Conservation (phyloP, 768 basidiomycete genomes). For the Tylopilus felleus region DNA sequence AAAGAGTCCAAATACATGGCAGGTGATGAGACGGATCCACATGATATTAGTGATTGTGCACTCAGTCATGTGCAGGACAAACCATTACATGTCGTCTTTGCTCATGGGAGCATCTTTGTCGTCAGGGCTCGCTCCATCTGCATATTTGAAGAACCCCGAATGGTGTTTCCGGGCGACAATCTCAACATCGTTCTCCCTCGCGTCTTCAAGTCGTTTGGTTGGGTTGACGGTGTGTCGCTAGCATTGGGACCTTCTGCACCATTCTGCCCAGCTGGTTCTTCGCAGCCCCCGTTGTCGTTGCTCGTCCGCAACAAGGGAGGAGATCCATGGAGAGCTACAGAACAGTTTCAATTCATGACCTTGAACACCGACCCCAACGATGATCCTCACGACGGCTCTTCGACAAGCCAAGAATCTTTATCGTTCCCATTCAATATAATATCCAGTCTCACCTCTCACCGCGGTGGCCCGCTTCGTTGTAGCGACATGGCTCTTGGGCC, state of each 20-base stretch:
- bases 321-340: conserved; percentile 55
- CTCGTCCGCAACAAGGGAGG: conserved; percentile 57
- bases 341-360: conserved; percentile 50
- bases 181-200: conserved; percentile 27
- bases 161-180: conserved; percentile 23
- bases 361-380: conserved; percentile 35
- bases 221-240: conserved; percentile 60
- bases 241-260: conserved; percentile 13
- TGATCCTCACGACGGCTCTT: conserved; percentile 1
- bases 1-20: conserved; percentile 34
- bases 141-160: conserved; percentile 48
- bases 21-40: conserved; percentile 21
- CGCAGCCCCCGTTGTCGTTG: conserved; percentile 38
- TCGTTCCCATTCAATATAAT: conserved; percentile 47
- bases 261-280: neutral
- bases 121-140: conserved; percentile 57
- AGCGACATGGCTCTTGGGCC: conserved; percentile 50
- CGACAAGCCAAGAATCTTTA: conserved; percentile 27
- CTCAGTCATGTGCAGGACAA: conserved; percentile 38
- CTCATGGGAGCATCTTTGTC: conserved; percentile 47
- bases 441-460: conserved; percentile 34
- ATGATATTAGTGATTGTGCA: conserved; percentile 1
- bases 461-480: conserved; percentile 53
- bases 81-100: conserved; percentile 51
- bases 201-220: conserved; percentile 55